Evolutionary conservation across 2,329 filamentous ascomycete species (phyloP).

Genomic region (Helminthosporium solani): DNA sequence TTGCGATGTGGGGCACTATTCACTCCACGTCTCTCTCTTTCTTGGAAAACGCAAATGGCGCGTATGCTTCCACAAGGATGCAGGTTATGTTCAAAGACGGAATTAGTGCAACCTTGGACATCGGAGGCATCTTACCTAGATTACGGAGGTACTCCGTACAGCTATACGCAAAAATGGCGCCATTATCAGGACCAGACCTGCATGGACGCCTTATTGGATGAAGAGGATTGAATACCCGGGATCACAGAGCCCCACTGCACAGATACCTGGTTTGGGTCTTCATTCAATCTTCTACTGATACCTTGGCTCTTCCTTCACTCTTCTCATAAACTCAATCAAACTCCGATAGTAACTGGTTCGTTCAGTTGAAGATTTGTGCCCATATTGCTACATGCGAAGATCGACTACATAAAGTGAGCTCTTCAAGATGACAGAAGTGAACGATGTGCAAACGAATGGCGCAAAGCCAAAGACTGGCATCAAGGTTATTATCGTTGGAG

Average conservation of each 20-base stretch:
- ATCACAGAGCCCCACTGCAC: slow-evolving; percentile 16
- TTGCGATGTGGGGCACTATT: slow-evolving; percentile 24
- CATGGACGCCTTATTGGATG: slow-evolving; percentile 2
- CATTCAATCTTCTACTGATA: not conserved
- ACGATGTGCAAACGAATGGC: slow-evolving; percentile 10
- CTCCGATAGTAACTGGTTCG: no score
- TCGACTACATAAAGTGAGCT: slow-evolving; percentile 17
- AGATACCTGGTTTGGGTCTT: not conserved
- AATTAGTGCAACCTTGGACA: slow-evolving; percentile 11
- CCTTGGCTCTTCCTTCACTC: no score
- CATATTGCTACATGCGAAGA: slow-evolving; percentile 23
- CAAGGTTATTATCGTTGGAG: slow-evolving; percentile 54
- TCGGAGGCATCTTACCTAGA: slow-evolving; percentile 24
- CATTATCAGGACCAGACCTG: not conserved
- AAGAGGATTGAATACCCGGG: slow-evolving; percentile 1
- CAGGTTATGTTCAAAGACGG: slow-evolving; percentile 6
- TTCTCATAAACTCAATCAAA: no score
- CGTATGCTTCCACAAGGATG: not conserved
- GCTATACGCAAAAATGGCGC: not conserved
- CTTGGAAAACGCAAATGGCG: not conserved
- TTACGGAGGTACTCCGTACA: no score
- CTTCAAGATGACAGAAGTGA: slow-evolving; percentile 22
- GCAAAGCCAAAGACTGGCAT: slow-evolving; percentile 47
- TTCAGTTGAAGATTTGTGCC: no score
- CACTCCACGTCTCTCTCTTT: not conserved